These are phyloP conservation scores for Hypoxylon crocopeplum DNA, from an alignment of 495 filamentous ascomycete species.

Conservation along the genomic window DNA sequence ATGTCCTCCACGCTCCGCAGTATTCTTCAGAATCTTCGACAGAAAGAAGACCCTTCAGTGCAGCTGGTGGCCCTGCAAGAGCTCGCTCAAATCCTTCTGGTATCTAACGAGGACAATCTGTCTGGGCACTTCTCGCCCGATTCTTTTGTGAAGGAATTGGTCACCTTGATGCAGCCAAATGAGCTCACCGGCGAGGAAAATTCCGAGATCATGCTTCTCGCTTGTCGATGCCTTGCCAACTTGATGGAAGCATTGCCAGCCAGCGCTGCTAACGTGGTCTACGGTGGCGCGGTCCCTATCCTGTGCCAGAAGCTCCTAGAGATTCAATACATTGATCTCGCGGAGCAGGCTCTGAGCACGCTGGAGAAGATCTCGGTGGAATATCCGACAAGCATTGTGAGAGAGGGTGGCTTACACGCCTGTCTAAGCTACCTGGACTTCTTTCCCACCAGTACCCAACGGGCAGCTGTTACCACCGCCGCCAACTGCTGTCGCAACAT, in stretches of 20 bases:
- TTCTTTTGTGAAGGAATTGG: slow-evolving; percentile 93
- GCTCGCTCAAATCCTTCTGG: slow-evolving; percentile 88
- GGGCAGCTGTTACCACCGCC: slow-evolving; percentile 94
- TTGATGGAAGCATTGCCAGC: slow-evolving; percentile 96
- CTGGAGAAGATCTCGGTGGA: slow-evolving; percentile 97
- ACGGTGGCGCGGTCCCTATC: slow-evolving; percentile 92
- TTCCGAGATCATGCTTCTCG: slow-evolving; percentile 96
- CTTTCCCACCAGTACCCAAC: slow-evolving; percentile 95
- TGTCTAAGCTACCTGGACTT: slow-evolving; percentile 96
- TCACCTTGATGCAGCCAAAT: slow-evolving; percentile 88
- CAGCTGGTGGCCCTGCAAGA: slow-evolving; percentile 94
- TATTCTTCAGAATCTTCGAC: slow-evolving; percentile 81
- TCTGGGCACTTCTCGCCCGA: slow-evolving; percentile 96
- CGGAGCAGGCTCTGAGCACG: slow-evolving; percentile 95
- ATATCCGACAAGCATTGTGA: slow-evolving; percentile 93
- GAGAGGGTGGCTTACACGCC: slow-evolving; percentile 92
- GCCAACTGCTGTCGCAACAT: slow-evolving; percentile 98
- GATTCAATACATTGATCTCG: slow-evolving; percentile 95
- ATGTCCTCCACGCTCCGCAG: slow-evolving; percentile 80
- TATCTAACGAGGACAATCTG: slow-evolving; percentile 96
- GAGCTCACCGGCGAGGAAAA: slow-evolving; percentile 86
- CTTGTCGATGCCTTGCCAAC: slow-evolving; percentile 95
- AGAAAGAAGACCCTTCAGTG: slow-evolving; percentile 85
- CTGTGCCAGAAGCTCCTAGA: slow-evolving; percentile 93
- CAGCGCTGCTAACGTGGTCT: slow-evolving; percentile 93